Percentiles rank a stretch among this genome's conserved stretches.
These are phyloP conservation scores for Cutaneotrichosporon cyanovorans DNA, from an alignment of 1,284 basidiomycete species.

Conservation along the genomic window DNA sequence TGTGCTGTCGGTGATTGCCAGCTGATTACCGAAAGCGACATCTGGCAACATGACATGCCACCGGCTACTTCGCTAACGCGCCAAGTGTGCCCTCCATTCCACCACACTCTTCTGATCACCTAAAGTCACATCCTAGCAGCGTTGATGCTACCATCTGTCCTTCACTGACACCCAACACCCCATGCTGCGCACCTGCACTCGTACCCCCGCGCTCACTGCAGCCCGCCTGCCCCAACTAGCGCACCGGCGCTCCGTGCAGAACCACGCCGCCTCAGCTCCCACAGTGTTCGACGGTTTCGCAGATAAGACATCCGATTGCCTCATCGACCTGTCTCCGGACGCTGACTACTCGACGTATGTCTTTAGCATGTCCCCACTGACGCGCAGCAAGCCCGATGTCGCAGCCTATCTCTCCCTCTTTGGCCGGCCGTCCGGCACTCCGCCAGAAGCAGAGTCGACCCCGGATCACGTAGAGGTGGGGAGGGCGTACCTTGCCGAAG, in stretches of 20 bases:
- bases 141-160: too few relatives aligned
- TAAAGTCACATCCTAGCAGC: too few relatives aligned
- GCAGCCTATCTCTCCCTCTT: conserved; percentile 5
- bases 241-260: not conserved
- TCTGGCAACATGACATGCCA: too few relatives aligned
- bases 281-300: conserved; percentile 2
- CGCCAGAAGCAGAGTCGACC: not conserved
- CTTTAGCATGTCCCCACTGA: not conserved
- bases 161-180: too few relatives aligned
- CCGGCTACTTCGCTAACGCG: too few relatives aligned
- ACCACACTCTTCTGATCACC: too few relatives aligned
- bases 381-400: conserved; percentile 4
- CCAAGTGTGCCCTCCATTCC: too few relatives aligned
- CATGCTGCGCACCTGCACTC: too few relatives aligned
- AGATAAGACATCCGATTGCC: not conserved
- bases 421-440: not conserved
- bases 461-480: not conserved
- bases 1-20: too few relatives aligned
- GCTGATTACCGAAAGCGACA: too few relatives aligned
- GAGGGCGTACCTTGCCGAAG: conserved; percentile 1
- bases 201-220: not conserved
- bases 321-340: conserved; percentile 2
- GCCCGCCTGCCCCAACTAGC: not conserved
- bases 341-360: not conserved
- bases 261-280: not conserved